phyloP scores from a whole-genome alignment of 257 asterid genomes.

The Solanum chiquidenum region DNA sequence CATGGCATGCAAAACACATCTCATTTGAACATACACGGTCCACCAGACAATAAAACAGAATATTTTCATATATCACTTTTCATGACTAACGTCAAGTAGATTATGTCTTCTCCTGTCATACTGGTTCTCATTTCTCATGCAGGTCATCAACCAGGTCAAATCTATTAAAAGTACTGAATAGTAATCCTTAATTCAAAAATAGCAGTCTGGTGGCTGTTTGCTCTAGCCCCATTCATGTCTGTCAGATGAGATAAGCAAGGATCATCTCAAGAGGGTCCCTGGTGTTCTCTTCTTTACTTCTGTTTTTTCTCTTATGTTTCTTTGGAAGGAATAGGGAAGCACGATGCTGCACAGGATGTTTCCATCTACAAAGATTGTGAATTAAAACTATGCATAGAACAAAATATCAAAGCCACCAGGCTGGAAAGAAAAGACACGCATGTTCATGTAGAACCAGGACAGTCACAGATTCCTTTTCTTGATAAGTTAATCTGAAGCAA shows the following conservation, averaged over 20 bases:
- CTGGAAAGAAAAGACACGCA: background rate
- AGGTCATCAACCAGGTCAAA: background rate
- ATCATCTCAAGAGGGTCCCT: background rate
- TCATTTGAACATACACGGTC: background rate
- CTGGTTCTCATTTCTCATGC: background rate
- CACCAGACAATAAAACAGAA: background rate
- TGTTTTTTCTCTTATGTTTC: background rate
- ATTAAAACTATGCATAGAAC: background rate
- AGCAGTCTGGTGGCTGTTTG: background rate
- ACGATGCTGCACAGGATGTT: background rate
- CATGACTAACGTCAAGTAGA: background rate
- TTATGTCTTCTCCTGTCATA: background rate
- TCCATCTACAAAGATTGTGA: background rate
- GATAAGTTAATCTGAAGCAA: background rate
- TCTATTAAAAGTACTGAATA: background rate
- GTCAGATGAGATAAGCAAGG: background rate
- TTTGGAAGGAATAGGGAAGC: background rate
- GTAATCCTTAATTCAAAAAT: background rate
- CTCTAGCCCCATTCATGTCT: background rate
- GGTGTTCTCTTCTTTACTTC: background rate
- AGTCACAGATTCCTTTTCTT: background rate
- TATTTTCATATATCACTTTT: background rate
- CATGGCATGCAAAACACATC: background rate
- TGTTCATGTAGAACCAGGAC: background rate
- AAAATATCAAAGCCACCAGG: background rate